Conservation (phyloP, 2,329 filamentous ascomycete genomes). For the Hansfordia pulvinata region DNA sequence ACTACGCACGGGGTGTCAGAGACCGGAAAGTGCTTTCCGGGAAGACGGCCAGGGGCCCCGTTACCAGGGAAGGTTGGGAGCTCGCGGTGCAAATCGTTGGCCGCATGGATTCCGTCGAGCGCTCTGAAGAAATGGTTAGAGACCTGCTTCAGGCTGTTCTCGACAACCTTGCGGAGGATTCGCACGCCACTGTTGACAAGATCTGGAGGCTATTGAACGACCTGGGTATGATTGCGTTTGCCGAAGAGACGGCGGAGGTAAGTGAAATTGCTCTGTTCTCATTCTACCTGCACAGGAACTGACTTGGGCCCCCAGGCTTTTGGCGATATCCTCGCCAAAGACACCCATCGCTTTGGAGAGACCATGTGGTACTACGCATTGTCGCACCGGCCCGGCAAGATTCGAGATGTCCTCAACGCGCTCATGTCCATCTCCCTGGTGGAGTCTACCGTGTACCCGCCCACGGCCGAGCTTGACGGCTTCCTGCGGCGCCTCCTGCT, state of each 20-base stretch:
- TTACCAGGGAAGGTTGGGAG: slow-evolving; percentile 67
- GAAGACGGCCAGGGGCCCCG: slow-evolving; percentile 13
- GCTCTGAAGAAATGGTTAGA: slow-evolving; percentile 61
- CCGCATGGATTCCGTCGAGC: slow-evolving; percentile 60
- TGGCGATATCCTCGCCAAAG: slow-evolving; percentile 61
- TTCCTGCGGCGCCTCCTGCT: slow-evolving; percentile 57
- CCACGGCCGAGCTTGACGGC: slow-evolving; percentile 56
- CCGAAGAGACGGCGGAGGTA: slow-evolving; percentile 73
- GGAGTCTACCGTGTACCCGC: slow-evolving; percentile 70
- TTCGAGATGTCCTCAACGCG: slow-evolving; percentile 74
- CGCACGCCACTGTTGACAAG: slow-evolving; percentile 62
- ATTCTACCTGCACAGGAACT: background rate
- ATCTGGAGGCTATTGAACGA: slow-evolving; percentile 67
- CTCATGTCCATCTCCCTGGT: slow-evolving; percentile 80
- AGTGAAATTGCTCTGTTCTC: slow-evolving; percentile 13
- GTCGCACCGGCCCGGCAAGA: slow-evolving; percentile 63
- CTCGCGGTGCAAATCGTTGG: slow-evolving; percentile 72
- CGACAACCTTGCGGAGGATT: slow-evolving; percentile 46
- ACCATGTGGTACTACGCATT: slow-evolving; percentile 85
- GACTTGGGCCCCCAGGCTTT: slow-evolving; percentile 51
- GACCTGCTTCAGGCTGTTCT: slow-evolving; percentile 58
- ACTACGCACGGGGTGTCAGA: slow-evolving; percentile 60
- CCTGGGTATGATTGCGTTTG: slow-evolving; percentile 66
- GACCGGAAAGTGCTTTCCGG: slow-evolving; percentile 35
- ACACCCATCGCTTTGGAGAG: slow-evolving; percentile 68